Evolutionary conservation across 192 early-diverging fungal species (phyloP).

Genomic region (Phycomyces nitens): DNA sequence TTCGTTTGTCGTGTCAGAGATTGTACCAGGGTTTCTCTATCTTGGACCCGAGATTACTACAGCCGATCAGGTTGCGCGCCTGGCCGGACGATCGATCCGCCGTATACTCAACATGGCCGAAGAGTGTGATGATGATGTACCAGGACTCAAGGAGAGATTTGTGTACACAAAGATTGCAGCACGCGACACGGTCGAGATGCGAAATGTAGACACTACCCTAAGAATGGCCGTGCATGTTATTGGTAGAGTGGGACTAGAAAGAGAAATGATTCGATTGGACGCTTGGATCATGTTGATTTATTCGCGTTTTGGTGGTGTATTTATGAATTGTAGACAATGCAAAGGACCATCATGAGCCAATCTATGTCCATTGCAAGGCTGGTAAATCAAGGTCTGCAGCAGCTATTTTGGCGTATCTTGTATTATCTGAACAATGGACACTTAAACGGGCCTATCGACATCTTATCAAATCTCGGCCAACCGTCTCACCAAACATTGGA

Average conservation of each 20-base stretch:
- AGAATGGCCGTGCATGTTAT: slow-evolving; percentile 64
- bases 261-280: background rate
- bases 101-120: slow-evolving; percentile 79
- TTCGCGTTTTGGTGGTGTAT: no score
- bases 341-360: slow-evolving; percentile 36
- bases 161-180: slow-evolving; percentile 48
- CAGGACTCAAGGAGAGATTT: slow-evolving; percentile 34
- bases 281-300: slow-evolving; percentile 1
- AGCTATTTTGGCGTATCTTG: slow-evolving; percentile 67
- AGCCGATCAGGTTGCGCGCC: slow-evolving; percentile 46
- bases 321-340: slow-evolving; percentile 27
- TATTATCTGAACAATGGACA: slow-evolving; percentile 56
- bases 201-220: slow-evolving; percentile 59
- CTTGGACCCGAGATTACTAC: slow-evolving; percentile 68
- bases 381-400: slow-evolving; percentile 75
- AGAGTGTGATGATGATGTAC: slow-evolving; percentile 58
- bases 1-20: slow-evolving; percentile 49
- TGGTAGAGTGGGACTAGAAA: slow-evolving; percentile 53
- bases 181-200: slow-evolving; percentile 60
- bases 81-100: slow-evolving; percentile 54
- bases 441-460: slow-evolving; percentile 64
- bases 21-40: slow-evolving; percentile 58
- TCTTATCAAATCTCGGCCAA: slow-evolving; percentile 58
- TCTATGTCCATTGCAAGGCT: slow-evolving; percentile 79
- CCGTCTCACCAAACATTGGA: slow-evolving; percentile 74